phyloP scores from a whole-genome alignment of 2,329 filamentous ascomycete species.

The Fusarium sp. region DNA sequence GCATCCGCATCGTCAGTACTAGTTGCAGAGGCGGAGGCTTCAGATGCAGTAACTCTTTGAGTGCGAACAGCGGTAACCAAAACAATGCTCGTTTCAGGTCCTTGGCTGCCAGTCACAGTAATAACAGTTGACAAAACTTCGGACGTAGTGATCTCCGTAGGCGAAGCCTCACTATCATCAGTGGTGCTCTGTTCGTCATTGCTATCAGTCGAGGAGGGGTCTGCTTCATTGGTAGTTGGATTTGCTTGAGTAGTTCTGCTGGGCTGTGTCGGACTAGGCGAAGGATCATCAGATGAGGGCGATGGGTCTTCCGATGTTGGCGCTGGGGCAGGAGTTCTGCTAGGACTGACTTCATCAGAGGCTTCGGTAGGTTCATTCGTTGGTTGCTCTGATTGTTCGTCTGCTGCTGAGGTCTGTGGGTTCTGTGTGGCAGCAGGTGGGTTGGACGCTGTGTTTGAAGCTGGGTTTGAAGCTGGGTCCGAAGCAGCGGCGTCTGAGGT shows the following conservation, averaged over 20 bases:
- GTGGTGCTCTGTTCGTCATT: slow-evolving; percentile 29
- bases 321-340: slow-evolving; percentile 13
- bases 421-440: slow-evolving; percentile 18
- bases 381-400: slow-evolving; percentile 7
- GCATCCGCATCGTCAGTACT: slow-evolving; percentile 49
- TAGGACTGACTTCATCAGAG: slow-evolving; percentile 21
- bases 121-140: slow-evolving; percentile 41
- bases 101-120: slow-evolving; percentile 44
- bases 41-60: slow-evolving; percentile 15
- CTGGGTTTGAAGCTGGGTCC: slow-evolving; percentile 14
- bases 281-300: slow-evolving; percentile 19
- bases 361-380: slow-evolving; percentile 20
- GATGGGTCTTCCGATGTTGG: slow-evolving; percentile 24
- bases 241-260: slow-evolving; percentile 18
- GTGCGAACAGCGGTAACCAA: slow-evolving; percentile 48
- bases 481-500: slow-evolving; percentile 24
- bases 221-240: slow-evolving; percentile 26
- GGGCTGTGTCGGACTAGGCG: slow-evolving; percentile 4
- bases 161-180: slow-evolving; percentile 23
- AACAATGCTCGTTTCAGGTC: slow-evolving; percentile 42
- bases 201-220: slow-evolving; percentile 27
- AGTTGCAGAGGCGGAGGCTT: slow-evolving; percentile 39
- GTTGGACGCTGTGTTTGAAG: slow-evolving; percentile 11
- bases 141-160: slow-evolving; percentile 24
- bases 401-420: slow-evolving; percentile 8